Percentiles rank a stretch among this genome's conserved stretches.
Conservation (phyloP, 140 eudicot species). For the Erigeron philadelphicus region DNA sequence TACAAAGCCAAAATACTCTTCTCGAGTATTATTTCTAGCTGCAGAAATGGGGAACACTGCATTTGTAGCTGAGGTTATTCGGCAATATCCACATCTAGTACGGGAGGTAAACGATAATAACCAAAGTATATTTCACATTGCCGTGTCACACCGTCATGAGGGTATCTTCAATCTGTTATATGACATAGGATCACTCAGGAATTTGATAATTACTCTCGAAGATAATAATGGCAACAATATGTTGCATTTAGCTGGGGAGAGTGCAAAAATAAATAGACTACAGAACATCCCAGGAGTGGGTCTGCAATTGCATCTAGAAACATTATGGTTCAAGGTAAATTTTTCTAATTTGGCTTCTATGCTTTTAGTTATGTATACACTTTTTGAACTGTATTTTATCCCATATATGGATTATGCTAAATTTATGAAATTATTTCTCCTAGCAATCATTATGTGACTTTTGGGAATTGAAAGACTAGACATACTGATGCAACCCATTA, state of each 20-base stretch:
- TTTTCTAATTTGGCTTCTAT: neutral
- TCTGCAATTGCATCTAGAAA: neutral
- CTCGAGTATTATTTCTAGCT: conserved; percentile 29
- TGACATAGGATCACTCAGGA: conserved; percentile 31
- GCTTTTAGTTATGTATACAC: neutral
- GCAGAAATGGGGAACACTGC: conserved; percentile 39
- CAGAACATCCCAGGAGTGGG: conserved; percentile 12
- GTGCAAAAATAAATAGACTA: neutral
- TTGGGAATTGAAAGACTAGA: no score
- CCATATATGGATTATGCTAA: neutral
- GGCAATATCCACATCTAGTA: conserved; percentile 32
- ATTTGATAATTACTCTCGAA: conserved; percentile 28
- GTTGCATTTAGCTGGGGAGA: conserved; percentile 13
- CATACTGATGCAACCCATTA: no score
- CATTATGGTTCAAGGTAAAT: conserved; percentile 10
- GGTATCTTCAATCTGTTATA: conserved; percentile 34
- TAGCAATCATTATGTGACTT: no score
- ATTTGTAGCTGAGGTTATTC: conserved; percentile 31
- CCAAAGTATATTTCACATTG: conserved; percentile 37
- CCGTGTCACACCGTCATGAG: conserved; percentile 36
- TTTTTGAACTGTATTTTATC: neutral
- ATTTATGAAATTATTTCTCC: no score
- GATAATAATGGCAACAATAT: conserved; percentile 13
- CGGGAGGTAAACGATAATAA: conserved; percentile 10
- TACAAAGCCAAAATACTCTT: conserved; percentile 9